Conservation (phyloP, 1,284 basidiomycete species). For the Tilletia setariae region DNA sequence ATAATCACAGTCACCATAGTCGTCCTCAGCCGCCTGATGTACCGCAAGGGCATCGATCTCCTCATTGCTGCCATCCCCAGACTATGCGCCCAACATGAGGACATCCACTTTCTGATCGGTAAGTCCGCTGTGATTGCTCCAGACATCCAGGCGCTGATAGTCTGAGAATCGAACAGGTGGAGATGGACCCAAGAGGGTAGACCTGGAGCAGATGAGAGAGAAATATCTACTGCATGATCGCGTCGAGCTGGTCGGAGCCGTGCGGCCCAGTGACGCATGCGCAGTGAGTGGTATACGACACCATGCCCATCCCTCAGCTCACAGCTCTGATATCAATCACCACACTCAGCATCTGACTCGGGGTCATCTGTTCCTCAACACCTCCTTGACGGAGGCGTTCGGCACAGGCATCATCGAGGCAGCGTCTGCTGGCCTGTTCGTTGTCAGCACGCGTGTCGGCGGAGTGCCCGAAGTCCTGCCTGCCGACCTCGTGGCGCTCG, state of each 20-base stretch:
- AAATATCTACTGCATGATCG: constrained; percentile 82
- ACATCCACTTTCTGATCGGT: constrained; percentile 86
- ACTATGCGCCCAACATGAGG: constrained; percentile 77
- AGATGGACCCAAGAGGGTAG: constrained; percentile 90
- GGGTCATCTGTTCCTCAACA: constrained; percentile 90
- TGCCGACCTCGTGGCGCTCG: constrained; percentile 87
- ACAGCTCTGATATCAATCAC: background rate
- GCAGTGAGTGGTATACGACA: constrained; percentile 62
- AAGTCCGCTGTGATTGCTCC: constrained; percentile 33
- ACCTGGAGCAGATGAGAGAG: constrained; percentile 93
- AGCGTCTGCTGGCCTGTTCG: constrained; percentile 86
- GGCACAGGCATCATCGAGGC: constrained; percentile 96
- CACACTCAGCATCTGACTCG: constrained; percentile 67
- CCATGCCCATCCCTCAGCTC: background rate
- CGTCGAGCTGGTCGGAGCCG: constrained; percentile 79
- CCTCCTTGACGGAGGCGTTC: constrained; percentile 92
- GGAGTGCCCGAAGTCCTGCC: constrained; percentile 95
- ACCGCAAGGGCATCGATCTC: constrained; percentile 94
- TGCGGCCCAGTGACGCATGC: constrained; percentile 76
- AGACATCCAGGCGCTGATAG: too few species aligned
- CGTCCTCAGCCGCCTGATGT: constrained; percentile 88
- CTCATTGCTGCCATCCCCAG: constrained; percentile 85
- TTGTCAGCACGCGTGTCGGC: constrained; percentile 89
- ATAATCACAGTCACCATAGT: constrained; percentile 77
- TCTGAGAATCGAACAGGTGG: constrained; percentile 57